Evolutionary conservation across 495 filamentous ascomycete genomes (phyloP).

Genomic region (Hyaloscypha bicolor): DNA sequence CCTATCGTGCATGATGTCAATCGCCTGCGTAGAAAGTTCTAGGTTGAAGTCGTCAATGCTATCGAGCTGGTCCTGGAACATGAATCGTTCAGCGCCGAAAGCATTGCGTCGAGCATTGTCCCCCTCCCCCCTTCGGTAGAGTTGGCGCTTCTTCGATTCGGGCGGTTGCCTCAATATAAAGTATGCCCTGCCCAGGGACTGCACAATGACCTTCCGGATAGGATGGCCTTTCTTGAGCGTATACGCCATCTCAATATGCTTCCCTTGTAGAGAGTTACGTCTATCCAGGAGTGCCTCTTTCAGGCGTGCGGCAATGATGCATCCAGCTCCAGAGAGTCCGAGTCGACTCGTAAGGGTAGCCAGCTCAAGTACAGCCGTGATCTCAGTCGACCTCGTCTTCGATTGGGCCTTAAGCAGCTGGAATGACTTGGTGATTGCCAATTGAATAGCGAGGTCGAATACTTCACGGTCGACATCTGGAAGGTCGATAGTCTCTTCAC

Average conservation of each 20-base stretch:
- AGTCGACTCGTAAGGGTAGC: not conserved
- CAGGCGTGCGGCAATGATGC: not conserved
- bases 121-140: not conserved
- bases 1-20: not conserved
- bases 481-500: not conserved
- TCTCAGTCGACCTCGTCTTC: not conserved
- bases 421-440: not conserved
- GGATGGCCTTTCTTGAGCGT: slow-evolving; percentile 3
- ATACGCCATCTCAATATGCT: slow-evolving; percentile 5
- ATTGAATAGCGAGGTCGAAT: slow-evolving; percentile 9
- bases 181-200: not conserved
- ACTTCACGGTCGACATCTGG: not conserved
- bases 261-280: not conserved
- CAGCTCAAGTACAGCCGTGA: not conserved
- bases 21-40: not conserved
- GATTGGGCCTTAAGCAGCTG: not conserved
- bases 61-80: not conserved
- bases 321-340: not conserved
- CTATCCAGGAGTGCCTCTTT: not conserved
- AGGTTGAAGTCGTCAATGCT: slow-evolving; percentile 3
- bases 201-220: slow-evolving; percentile 5
- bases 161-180: not conserved
- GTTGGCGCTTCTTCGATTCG: not conserved
- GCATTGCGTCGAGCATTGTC: slow-evolving; percentile 11
- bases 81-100: not conserved